phyloP scores from a whole-genome alignment of 257 asterid genomes.

The Solanum commersonii region DNA sequence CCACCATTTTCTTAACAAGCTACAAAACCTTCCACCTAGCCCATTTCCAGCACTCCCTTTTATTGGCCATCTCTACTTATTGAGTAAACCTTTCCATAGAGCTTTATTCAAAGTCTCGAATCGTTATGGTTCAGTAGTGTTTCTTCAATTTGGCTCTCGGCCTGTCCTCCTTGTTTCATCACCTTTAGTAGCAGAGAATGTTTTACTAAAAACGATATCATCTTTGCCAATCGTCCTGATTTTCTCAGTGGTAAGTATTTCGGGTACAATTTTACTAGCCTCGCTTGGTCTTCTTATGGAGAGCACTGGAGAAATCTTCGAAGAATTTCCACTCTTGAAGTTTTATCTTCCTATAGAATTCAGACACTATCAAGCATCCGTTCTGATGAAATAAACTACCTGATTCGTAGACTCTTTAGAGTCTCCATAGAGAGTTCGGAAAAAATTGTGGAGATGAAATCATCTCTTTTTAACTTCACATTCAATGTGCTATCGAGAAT shows the following conservation, averaged over 20 bases:
- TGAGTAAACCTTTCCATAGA: constrained; percentile 38
- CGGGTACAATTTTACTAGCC: constrained; percentile 35
- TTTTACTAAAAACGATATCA: constrained; percentile 34
- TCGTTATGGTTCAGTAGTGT: constrained; percentile 27
- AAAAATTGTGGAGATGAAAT: constrained; percentile 21
- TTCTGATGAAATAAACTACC: constrained; percentile 22
- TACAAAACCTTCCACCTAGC: constrained; percentile 30
- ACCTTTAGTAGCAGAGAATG: constrained; percentile 45
- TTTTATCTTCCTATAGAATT: constrained; percentile 31
- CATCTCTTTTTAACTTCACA: constrained; percentile 26
- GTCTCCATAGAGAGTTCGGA: not conserved
- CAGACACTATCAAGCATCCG: constrained; percentile 27
- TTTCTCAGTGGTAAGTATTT: constrained; percentile 36
- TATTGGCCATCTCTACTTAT: constrained; percentile 45
- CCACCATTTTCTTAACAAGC: constrained; percentile 6
- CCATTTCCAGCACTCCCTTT: constrained; percentile 42
- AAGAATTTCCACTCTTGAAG: constrained; percentile 31
- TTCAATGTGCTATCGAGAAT: constrained; percentile 39
- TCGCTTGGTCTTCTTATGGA: constrained; percentile 50
- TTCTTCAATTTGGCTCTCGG: constrained; percentile 44
- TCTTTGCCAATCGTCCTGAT: constrained; percentile 51
- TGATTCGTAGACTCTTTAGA: constrained; percentile 14
- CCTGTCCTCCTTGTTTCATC: constrained; percentile 52
- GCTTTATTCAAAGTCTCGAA: constrained; percentile 30
- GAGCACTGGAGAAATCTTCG: constrained; percentile 42